Percentiles rank a stretch among this genome's conserved stretches.
These are phyloP conservation scores for Lipomyces lipofer DNA, from an alignment of 805 yeast genomes.

Conservation along the genomic window DNA sequence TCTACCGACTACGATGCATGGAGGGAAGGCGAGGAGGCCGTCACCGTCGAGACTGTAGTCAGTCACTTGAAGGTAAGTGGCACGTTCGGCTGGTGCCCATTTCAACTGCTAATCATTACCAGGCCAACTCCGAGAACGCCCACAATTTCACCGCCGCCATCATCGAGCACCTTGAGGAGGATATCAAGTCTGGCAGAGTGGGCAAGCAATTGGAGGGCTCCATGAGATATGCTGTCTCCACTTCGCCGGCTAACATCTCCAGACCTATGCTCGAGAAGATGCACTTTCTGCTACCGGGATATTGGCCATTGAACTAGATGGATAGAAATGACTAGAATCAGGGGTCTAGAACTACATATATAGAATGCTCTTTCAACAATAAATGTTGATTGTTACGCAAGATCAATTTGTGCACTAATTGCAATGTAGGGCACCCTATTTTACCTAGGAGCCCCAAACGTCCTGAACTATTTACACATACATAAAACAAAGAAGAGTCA, in stretches of 20 bases:
- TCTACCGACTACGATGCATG: slow-evolving; percentile 98
- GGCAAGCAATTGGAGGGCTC: slow-evolving; percentile 73
- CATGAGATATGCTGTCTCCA: slow-evolving; percentile 79
- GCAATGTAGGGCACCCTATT: too few species aligned
- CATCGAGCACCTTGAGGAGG: slow-evolving; percentile 65
- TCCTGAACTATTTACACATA: too few species aligned
- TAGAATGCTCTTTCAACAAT: too few species aligned
- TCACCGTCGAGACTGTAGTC: slow-evolving; percentile 95
- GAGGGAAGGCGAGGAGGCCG: slow-evolving; percentile 94
- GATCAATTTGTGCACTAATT: too few species aligned
- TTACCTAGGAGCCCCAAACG: too few species aligned
- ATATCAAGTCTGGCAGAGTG: slow-evolving; percentile 55
- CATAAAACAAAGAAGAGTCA: too few species aligned
- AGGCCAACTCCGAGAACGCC: slow-evolving; percentile 86
- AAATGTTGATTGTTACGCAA: too few species aligned
- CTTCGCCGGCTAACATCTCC: slow-evolving; percentile 71
- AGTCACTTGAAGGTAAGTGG: slow-evolving; percentile 59
- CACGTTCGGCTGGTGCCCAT: background rate
- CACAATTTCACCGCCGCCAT: slow-evolving; percentile 69
- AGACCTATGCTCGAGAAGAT: slow-evolving; percentile 72
- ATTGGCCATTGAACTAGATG: slow-evolving; percentile 44
- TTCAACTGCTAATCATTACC: too few species aligned
- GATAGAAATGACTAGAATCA: too few species aligned
- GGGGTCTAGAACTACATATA: too few species aligned
- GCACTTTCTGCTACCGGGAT: slow-evolving; percentile 87